Percentiles rank a stretch among this genome's conserved stretches.
Conservation (phyloP, 2,329 filamentous ascomycete genomes). For the Plectosphaerella cucumerina region DNA sequence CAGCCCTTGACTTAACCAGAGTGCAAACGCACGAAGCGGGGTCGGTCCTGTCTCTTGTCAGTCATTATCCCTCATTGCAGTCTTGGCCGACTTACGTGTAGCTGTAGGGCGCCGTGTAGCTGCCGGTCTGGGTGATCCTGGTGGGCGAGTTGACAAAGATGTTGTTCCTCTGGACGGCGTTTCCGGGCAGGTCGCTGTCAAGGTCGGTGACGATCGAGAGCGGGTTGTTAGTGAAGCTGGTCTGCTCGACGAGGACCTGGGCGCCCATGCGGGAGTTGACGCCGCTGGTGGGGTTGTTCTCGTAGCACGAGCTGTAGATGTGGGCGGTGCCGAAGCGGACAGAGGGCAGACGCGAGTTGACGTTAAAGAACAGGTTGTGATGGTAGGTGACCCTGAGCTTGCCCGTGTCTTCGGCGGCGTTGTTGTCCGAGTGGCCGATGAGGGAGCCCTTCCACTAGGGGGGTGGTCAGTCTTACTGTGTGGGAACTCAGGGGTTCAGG, state of each 20-base stretch:
- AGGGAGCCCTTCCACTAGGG: constrained; percentile 50
- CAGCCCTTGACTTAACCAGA: constrained; percentile 13
- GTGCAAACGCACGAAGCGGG: constrained; percentile 14
- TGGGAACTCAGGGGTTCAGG: neutral
- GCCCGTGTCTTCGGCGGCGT: constrained; percentile 52
- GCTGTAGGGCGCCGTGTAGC: constrained; percentile 27
- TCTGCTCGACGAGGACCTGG: constrained; percentile 47
- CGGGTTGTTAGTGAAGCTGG: constrained; percentile 39
- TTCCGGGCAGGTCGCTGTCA: constrained; percentile 41
- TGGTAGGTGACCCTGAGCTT: constrained; percentile 55
- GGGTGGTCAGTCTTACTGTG: neutral
- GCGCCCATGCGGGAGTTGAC: constrained; percentile 48
- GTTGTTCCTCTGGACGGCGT: constrained; percentile 38
- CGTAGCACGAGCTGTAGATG: constrained; percentile 36
- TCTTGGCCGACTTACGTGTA: constrained; percentile 23
- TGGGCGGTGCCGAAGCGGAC: constrained; percentile 60
- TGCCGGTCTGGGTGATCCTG: constrained; percentile 27
- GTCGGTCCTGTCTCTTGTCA: constrained; percentile 14
- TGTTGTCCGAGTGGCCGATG: constrained; percentile 56
- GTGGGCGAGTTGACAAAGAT: constrained; percentile 33
- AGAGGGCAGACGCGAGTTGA: constrained; percentile 55
- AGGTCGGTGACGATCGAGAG: constrained; percentile 34
- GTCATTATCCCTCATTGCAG: neutral
- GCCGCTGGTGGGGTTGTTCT: constrained; percentile 34
- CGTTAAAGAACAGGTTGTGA: constrained; percentile 56